Percentiles rank a stretch among this genome's conserved stretches.
phyloP scores from a whole-genome alignment of 2,329 filamentous ascomycete species.

The Aspergillus pseudonomiae region DNA sequence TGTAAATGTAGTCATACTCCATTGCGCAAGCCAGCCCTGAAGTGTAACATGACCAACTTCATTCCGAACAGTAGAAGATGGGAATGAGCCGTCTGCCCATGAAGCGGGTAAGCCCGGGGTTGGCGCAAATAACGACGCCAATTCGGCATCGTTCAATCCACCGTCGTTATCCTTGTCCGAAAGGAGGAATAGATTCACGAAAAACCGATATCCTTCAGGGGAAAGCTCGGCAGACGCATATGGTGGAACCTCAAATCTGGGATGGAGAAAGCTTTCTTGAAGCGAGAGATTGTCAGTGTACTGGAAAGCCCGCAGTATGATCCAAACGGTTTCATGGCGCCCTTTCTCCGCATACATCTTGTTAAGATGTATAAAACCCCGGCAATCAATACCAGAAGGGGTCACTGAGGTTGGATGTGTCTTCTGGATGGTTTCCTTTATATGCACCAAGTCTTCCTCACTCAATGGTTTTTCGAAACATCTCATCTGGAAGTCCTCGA shows the following conservation, averaged over 20 bases:
- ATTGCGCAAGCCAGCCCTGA: conserved; percentile 97
- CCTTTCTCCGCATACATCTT: conserved; percentile 97
- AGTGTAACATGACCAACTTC: conserved; percentile 94
- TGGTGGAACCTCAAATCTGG: conserved; percentile 91
- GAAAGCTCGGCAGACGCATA: conserved; percentile 92
- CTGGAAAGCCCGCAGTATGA: conserved; percentile 90
- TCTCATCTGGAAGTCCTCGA: conserved; percentile 85
- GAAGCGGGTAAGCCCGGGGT: conserved; percentile 85
- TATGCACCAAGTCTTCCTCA: conserved; percentile 80
- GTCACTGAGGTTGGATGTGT: conserved; percentile 64
- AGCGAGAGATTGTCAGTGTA: conserved; percentile 95
- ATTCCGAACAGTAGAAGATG: conserved; percentile 90
- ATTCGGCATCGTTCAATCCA: conserved; percentile 81
- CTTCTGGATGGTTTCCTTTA: conserved; percentile 83
- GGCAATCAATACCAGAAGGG: conserved; percentile 74
- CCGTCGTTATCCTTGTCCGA: conserved; percentile 98
- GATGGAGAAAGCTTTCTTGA: conserved; percentile 87
- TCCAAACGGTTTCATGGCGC: conserved; percentile 97
- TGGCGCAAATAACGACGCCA: conserved; percentile 85
- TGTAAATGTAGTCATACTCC: conserved; percentile 99
- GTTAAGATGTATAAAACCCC: conserved; percentile 86
- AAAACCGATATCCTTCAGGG: conserved; percentile 93
- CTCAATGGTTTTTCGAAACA: conserved; percentile 89
- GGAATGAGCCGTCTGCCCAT: conserved; percentile 88
- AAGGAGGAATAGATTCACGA: conserved; percentile 91